These are phyloP conservation scores for Gynochthodes officinalis DNA, from an alignment of 257 asterid genomes.

Conservation along the genomic window DNA sequence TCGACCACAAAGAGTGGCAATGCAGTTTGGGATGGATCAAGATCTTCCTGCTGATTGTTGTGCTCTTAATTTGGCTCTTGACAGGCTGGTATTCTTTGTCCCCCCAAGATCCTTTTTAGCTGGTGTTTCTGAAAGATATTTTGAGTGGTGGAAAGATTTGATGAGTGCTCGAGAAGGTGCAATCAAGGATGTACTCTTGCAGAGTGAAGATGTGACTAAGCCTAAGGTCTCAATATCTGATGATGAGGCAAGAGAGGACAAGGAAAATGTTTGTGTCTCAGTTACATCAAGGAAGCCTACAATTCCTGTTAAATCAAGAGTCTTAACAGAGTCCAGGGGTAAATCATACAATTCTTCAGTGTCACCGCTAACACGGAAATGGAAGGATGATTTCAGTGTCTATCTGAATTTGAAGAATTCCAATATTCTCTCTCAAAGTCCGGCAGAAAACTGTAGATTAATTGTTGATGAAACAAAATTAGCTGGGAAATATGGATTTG, in stretches of 20 bases:
- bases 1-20: constrained; percentile 34
- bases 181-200: not conserved
- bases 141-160: constrained; percentile 7
- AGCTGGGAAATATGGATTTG: not conserved
- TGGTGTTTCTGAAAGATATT: constrained; percentile 9
- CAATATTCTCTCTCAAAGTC: too few relatives aligned
- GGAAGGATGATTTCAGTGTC: too few relatives aligned
- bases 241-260: too few relatives aligned
- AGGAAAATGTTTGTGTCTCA: too few relatives aligned
- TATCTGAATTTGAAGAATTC: too few relatives aligned
- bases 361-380: not conserved
- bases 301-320: not conserved
- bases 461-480: not conserved
- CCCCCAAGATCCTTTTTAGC: constrained; percentile 13
- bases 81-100: not conserved
- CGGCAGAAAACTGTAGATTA: not conserved
- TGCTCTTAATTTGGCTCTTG: not conserved
- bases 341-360: not conserved
- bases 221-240: too few relatives aligned
- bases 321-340: too few relatives aligned
- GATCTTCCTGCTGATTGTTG: constrained; percentile 24
- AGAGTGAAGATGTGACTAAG: not conserved
- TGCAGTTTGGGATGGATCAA: constrained; percentile 40
- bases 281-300: not conserved
- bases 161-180: not conserved